phyloP scores from a whole-genome alignment of 768 basidiomycete genomes.

The Hericium coralloides region DNA sequence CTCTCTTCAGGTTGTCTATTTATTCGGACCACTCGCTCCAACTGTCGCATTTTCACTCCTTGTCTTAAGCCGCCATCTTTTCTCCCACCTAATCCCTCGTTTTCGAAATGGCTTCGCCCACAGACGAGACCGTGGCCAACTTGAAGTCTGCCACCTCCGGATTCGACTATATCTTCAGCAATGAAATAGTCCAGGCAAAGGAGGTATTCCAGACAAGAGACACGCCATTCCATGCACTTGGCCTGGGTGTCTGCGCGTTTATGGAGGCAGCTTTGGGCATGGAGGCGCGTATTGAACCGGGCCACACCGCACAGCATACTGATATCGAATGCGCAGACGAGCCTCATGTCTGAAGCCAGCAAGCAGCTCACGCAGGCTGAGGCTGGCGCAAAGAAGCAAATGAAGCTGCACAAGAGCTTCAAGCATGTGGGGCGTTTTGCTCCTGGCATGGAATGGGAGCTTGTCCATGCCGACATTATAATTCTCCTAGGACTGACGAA shows the following conservation, averaged over 20 bases:
- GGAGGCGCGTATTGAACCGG: conserved; percentile 41
- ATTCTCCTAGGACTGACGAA: conserved; percentile 64
- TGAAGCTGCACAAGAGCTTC: conserved; percentile 27
- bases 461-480: conserved; percentile 64
- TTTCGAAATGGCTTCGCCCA: neutral
- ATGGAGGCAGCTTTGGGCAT: conserved; percentile 74
- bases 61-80: neutral
- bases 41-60: neutral
- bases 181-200: conserved; percentile 51
- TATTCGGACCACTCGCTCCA: too few species aligned
- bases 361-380: conserved; percentile 48
- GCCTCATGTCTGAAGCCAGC: conserved; percentile 55
- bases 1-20: too few species aligned
- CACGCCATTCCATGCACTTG: conserved; percentile 67
- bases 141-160: conserved; percentile 35
- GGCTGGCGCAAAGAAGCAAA: conserved; percentile 47
- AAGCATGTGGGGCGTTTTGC: conserved; percentile 34
- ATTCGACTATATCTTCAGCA: conserved; percentile 62
- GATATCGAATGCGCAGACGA: conserved; percentile 29
- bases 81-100: neutral
- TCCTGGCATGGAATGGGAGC: conserved; percentile 67
- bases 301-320: neutral
- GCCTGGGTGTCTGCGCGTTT: conserved; percentile 63
- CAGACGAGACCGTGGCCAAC: conserved; percentile 20
- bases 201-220: conserved; percentile 37